Percentiles rank a stretch among this genome's conserved stretches.
These are phyloP conservation scores for Tetrapisispora taiwanensis DNA, from an alignment of 805 yeast species.

Conservation along the genomic window DNA sequence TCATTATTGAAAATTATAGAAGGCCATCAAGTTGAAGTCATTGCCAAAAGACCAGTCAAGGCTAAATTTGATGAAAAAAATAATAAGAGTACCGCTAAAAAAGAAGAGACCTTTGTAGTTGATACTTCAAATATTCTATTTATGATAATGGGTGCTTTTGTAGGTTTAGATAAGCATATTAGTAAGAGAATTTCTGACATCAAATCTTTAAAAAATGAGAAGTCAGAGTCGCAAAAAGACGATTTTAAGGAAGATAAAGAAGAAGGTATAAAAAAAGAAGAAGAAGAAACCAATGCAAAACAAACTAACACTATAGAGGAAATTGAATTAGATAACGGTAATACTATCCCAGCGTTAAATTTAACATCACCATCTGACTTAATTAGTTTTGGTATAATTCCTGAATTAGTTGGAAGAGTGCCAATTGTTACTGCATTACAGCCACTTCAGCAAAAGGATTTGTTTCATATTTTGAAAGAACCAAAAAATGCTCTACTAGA, in stretches of 20 bases:
- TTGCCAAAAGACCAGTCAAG: constrained; percentile 35
- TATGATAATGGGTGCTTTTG: constrained; percentile 53
- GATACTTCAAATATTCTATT: constrained; percentile 49
- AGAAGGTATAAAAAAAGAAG: not conserved
- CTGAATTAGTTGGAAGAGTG: constrained; percentile 50
- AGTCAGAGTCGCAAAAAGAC: too few species aligned
- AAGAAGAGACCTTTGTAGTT: constrained; percentile 36
- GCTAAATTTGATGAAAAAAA: constrained; percentile 18
- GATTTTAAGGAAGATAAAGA: too few species aligned
- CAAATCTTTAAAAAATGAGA: constrained; percentile 13
- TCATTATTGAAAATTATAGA: constrained; percentile 47
- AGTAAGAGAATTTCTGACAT: constrained; percentile 29
- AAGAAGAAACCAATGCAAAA: not conserved
- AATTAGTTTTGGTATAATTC: constrained; percentile 44
- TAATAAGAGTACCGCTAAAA: constrained; percentile 27
- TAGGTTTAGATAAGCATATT: constrained; percentile 44
- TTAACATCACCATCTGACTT: constrained; percentile 42
- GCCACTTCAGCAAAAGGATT: constrained; percentile 36
- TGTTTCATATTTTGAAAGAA: constrained; percentile 41
- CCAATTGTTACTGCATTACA: constrained; percentile 44
- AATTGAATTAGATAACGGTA: constrained; percentile 31
- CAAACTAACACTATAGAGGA: constrained; percentile 25
- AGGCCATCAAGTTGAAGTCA: constrained; percentile 43
- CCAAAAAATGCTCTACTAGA: constrained; percentile 46
- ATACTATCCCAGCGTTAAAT: constrained; percentile 34